A percentile compares a stretch with the other conserved stretches of the same genome.
Evolutionary conservation across 23 red algal genomes (phyloP).

Genomic region (Gracilaria gracilis): DNA sequence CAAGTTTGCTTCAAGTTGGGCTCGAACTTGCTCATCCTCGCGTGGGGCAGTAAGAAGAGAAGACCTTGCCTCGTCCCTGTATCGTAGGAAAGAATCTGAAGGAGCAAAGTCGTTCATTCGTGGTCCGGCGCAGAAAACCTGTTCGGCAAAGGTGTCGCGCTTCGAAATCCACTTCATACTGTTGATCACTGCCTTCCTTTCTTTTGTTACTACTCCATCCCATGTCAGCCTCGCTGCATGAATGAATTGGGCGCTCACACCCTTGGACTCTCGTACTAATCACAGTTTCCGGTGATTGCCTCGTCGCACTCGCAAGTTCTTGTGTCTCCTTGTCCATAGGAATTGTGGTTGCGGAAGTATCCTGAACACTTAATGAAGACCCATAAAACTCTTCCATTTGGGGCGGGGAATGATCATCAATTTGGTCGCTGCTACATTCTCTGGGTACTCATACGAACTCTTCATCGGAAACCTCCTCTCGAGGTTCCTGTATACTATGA

Average conservation of each 20-base stretch:
- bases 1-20: conserved; percentile 10
- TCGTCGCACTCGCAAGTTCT: too few relatives aligned
- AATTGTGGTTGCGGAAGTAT: too few relatives aligned
- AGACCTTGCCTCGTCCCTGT: conserved; percentile 7
- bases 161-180: conserved; percentile 6
- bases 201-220: conserved; percentile 5
- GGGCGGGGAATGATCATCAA: too few relatives aligned
- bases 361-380: too few relatives aligned
- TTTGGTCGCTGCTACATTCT: background rate
- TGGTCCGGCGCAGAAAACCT: conserved; percentile 8
- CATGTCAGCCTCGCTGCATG: background rate
- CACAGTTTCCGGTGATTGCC: too few relatives aligned
- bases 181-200: background rate
- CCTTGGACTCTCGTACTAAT: background rate
- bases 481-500: background rate
- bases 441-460: background rate
- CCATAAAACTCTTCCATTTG: too few relatives aligned
- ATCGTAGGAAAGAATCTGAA: conserved; percentile 23
- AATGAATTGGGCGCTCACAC: background rate
- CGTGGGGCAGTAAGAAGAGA: background rate
- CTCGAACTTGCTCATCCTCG: background rate
- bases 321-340: too few relatives aligned
- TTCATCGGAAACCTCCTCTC: background rate
- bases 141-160: conserved; percentile 4
- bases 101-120: conserved; percentile 37